Percentiles rank a stretch among this genome's conserved stretches.
phyloP scores from a whole-genome alignment of 2,329 filamentous ascomycete species.

The Verticillium alfalfae region DNA sequence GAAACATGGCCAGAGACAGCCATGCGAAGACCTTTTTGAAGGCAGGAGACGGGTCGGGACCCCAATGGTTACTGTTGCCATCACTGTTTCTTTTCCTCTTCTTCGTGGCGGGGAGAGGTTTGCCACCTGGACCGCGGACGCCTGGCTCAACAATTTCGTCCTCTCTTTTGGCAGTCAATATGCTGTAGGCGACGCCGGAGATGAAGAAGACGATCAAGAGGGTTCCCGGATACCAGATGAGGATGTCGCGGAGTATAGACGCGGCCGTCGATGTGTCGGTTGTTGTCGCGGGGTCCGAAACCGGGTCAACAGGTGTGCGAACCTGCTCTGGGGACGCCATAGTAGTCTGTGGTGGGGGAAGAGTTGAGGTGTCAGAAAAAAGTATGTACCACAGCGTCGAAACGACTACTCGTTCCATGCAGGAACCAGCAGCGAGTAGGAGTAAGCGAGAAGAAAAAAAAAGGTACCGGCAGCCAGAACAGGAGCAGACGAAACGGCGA shows the following conservation, averaged over 20 bases:
- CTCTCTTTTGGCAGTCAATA: conserved; percentile 44
- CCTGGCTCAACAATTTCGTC: conserved; percentile 36
- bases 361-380: conserved; percentile 9
- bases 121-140: conserved; percentile 76
- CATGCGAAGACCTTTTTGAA: conserved; percentile 71
- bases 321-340: conserved; percentile 27
- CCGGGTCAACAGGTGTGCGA: conserved; percentile 6
- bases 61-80: conserved; percentile 27
- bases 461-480: conserved; percentile 4
- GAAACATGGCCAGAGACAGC: conserved; percentile 63
- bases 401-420: background rate
- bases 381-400: background rate
- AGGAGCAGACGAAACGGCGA: background rate
- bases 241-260: conserved; percentile 36
- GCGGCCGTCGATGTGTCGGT: conserved; percentile 28
- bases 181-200: conserved; percentile 45
- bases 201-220: conserved; percentile 47
- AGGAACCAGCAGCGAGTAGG: background rate
- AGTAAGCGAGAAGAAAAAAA: background rate
- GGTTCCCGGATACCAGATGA: conserved; percentile 47
- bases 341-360: conserved; percentile 13
- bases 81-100: conserved; percentile 32
- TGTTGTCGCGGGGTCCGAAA: background rate
- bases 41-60: conserved; percentile 38
- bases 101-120: conserved; percentile 70